Percentiles rank a stretch among this genome's conserved stretches.
These are phyloP conservation scores for Rhodotorula sp. DNA, from an alignment of 1,284 basidiomycete species.

Conservation along the genomic window DNA sequence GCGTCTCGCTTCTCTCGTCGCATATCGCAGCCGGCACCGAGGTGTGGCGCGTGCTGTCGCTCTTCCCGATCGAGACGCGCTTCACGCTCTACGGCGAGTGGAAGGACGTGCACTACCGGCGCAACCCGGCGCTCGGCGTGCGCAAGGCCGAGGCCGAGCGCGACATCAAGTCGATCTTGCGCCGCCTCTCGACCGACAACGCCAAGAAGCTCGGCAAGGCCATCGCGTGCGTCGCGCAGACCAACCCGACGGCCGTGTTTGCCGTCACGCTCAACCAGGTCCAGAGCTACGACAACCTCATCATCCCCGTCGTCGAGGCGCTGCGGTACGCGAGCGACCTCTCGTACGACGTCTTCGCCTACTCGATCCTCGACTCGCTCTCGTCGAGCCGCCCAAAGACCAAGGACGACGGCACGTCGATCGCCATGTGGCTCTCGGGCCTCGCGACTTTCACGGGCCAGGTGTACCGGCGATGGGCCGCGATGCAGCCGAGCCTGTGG, in stretches of 20 bases:
- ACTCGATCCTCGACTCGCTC: slow-evolving; percentile 81
- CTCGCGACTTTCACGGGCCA: slow-evolving; percentile 91
- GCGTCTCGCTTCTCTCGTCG: slow-evolving; percentile 77
- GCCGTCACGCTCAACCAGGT: slow-evolving; percentile 86
- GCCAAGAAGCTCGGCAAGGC: slow-evolving; percentile 78
- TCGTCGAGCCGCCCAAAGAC: slow-evolving; percentile 73
- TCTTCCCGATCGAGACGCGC: slow-evolving; percentile 74
- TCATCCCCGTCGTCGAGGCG: slow-evolving; percentile 85
- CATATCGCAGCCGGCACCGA: slow-evolving; percentile 85
- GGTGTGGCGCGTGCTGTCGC: slow-evolving; percentile 79
- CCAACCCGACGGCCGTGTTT: slow-evolving; percentile 92
- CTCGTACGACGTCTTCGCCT: slow-evolving; percentile 91
- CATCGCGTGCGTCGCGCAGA: slow-evolving; percentile 91
- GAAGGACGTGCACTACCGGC: slow-evolving; percentile 66
- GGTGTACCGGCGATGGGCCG: slow-evolving; percentile 77
- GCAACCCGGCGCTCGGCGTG: slow-evolving; percentile 51
- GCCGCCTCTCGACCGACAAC: slow-evolving; percentile 72
- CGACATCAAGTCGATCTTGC: slow-evolving; percentile 69
- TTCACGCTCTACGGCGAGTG: slow-evolving; percentile 95
- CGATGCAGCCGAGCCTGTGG: slow-evolving; percentile 72
- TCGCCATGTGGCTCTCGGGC: slow-evolving; percentile 84
- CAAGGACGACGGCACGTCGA: slow-evolving; percentile 90
- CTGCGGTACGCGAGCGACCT: slow-evolving; percentile 85
- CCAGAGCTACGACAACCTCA: slow-evolving; percentile 95
- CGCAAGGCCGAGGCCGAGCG: slow-evolving; percentile 58